Evolutionary conservation across 2,329 filamentous ascomycete species (phyloP), one percentile per base, ranked within the genome.

Genomic region (Epicoccum sorghinum): DNA sequence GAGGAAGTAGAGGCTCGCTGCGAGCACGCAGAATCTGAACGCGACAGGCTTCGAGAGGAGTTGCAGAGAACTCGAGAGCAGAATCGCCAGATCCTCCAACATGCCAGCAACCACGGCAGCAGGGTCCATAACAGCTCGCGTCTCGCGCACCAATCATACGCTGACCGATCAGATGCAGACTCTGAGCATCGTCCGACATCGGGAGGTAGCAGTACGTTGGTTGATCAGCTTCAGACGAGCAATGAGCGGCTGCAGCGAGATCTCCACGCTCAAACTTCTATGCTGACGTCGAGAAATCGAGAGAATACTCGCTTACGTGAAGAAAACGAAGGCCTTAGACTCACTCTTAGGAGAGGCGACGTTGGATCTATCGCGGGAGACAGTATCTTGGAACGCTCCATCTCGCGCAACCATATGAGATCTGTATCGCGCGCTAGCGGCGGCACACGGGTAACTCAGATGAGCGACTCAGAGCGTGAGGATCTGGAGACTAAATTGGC

Each of bases 291-390:
- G 32, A 85, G 95, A 23, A 97, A 97, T 69, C 89, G 92, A 24
- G 95, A 99, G 71, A 96, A 96, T 70, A 93, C 98, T 71, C 86
- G 92, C 4, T 81, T 99, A 7, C 96, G 98, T 73, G 91, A 96
- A 70, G 93, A 99, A 72, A 98, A 98, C 59, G 95, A 99, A 75
- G 93, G 97, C 58, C 81, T 99, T 58, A 99, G 98, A 77, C 86
- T 98, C 66, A 86, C 89, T 1, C 88, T 92, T 61, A 87, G 92
- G 49, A 87, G 91, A 59, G 86, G 85, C 27, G 89, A 85, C 58
- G 75, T 74, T 47, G 83, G 62, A 68, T 87, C 84, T 3, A 75
- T 84, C 48, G 80, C 91, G 1, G 87, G 93, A 5, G 95, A 98
- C 70, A 96, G 92, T 71, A 89, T 98, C 38, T 84, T 98, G 29